These are phyloP conservation scores for Scheffersomyces lignicola DNA, from an alignment of 1,139 yeast genomes.

Conservation along the genomic window DNA sequence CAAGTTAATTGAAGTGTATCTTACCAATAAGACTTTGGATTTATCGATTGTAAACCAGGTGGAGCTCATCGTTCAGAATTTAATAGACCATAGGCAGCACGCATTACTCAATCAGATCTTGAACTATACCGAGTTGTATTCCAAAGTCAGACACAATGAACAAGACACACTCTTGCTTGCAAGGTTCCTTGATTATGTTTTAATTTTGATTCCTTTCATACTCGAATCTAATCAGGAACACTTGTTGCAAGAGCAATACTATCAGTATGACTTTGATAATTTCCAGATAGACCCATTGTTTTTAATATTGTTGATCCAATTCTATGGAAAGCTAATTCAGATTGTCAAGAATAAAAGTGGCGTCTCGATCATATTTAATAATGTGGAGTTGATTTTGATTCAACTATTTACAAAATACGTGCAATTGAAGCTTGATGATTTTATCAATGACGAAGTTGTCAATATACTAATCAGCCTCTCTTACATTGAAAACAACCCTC, in stretches of 20 bases:
- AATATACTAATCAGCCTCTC: conserved; percentile 11
- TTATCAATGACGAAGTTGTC: conserved; percentile 11
- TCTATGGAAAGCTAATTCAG: conserved; percentile 24
- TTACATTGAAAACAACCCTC: conserved; percentile 7
- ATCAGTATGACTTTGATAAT: conserved; percentile 9
- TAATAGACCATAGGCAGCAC: conserved; percentile 4
- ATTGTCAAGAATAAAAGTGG: conserved; percentile 7
- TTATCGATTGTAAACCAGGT: conserved; percentile 14
- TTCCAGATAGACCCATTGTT: conserved; percentile 27
- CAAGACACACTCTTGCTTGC: conserved; percentile 19
- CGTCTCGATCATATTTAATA: conserved; percentile 10
- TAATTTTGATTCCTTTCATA: conserved; percentile 16
- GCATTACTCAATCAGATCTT: conserved; percentile 6
- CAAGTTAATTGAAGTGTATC: conserved; percentile 7
- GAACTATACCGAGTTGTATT: conserved; percentile 6
- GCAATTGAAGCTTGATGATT: conserved; percentile 11
- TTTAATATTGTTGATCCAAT: conserved; percentile 26
- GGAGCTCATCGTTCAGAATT: conserved; percentile 16
- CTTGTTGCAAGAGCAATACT: conserved; percentile 5
- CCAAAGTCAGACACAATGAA: conserved; percentile 9
- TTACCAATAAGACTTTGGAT: conserved; percentile 8
- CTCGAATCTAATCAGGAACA: conserved; percentile 2
- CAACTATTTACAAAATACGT: conserved; percentile 13
- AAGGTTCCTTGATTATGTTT: conserved; percentile 25
- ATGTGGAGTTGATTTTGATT: conserved; percentile 15